These are phyloP conservation scores for Dentipellis sp. DNA, from an alignment of 768 basidiomycete genomes.

Conservation along the genomic window DNA sequence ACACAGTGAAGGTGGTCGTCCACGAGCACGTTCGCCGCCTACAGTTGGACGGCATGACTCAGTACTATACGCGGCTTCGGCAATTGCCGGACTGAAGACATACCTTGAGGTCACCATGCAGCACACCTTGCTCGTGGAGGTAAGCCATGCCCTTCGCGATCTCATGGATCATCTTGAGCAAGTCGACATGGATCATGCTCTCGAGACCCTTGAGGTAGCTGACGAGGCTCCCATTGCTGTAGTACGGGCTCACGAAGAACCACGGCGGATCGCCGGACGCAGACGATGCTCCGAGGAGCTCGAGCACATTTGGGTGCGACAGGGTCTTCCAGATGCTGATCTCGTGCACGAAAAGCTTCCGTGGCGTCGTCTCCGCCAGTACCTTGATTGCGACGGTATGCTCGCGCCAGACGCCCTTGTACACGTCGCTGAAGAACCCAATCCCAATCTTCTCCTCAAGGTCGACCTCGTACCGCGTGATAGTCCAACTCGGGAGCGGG, in stretches of 20 bases:
- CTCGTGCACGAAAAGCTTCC: constrained; percentile 59
- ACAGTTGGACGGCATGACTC: neutral
- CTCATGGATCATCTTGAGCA: constrained; percentile 58
- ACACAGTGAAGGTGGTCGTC: constrained; percentile 58
- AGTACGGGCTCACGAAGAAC: constrained; percentile 49
- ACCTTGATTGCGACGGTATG: constrained; percentile 67
- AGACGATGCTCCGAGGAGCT: constrained; percentile 72
- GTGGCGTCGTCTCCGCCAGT: constrained; percentile 49
- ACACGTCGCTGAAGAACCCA: constrained; percentile 74
- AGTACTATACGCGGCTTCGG: neutral
- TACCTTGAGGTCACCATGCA: constrained; percentile 82
- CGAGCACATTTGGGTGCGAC: constrained; percentile 59
- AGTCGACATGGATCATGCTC: constrained; percentile 30
- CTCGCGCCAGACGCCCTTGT: constrained; percentile 64
- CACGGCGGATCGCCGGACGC: constrained; percentile 60
- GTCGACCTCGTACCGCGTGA: constrained; percentile 75
- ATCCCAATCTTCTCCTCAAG: constrained; percentile 58
- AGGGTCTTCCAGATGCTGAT: constrained; percentile 66
- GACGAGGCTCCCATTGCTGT: constrained; percentile 54
- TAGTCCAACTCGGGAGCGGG: constrained; percentile 62
- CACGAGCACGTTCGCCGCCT: constrained; percentile 73
- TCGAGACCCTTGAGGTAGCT: constrained; percentile 37
- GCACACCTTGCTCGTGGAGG: constrained; percentile 53
- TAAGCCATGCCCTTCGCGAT: constrained; percentile 79
- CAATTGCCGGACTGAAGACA: constrained; percentile 4